Evolutionary conservation across 2,329 filamentous ascomycete species (phyloP), one percentile per base, ranked within the genome.

Genomic region (Fusarium clavum): DNA sequence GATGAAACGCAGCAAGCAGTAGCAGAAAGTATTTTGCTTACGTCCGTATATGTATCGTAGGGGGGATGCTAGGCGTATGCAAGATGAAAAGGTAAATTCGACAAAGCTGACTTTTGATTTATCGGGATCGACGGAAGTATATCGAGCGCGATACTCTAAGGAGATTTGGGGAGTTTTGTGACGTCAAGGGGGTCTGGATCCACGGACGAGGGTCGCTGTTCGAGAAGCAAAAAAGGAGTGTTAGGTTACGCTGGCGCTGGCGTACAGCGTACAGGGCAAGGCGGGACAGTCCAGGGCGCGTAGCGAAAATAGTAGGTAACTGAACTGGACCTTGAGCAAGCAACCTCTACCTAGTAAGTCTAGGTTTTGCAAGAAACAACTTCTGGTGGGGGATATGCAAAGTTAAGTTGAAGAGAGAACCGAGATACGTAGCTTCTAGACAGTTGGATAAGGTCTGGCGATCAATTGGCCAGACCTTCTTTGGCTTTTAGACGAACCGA

Each of bases 181-280:
- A 76, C 74, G 74, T 76, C 74, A 76, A 72, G 69, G 65, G 67
- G 62, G 62, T 43, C 63, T 16, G 48, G 68, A 45, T 59, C 52
- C 64, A 69, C 64, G 49, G 49, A 27, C 49, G 69, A 61, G 44
- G 63, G 53, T 52, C 45, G 64, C 49, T 46, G 40, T 57, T 46
- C 54, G 29, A 53, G 46, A 43, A 38, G 47, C 47, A 47, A 38
- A 41, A 38, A 66, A 57, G 56, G 64, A 61, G 65, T 66, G 57
- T 53, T 48, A 66, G 61, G 57, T 53, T 43, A 66, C 53, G 55
- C 45, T 69, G 68, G 49, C 45, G 46, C 45, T 48, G 53, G 51
- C 47, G 61, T 54, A 72, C 69, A 55, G 40, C 47, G 61, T 54
- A 72, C 69, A 55, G 40, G 47, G 51, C 32, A 38, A 51, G 16